Evolutionary conservation across 805 yeast species (phyloP).

Genomic region (Kodamaea fukazawae): DNA sequence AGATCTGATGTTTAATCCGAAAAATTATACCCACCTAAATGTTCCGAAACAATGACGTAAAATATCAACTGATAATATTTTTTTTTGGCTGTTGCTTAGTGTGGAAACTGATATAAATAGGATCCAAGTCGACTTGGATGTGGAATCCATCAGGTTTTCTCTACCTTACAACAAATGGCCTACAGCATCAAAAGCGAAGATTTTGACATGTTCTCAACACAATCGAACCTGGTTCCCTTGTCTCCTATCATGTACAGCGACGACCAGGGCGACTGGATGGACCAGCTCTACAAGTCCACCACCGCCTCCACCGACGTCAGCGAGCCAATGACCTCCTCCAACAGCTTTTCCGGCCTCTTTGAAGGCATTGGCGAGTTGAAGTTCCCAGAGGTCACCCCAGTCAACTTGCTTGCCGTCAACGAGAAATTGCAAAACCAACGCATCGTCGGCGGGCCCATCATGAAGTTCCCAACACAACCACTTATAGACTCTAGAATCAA

Average conservation of each 20-base stretch:
- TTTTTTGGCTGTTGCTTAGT: neutral
- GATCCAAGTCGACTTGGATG: too few species aligned
- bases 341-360: slow-evolving; percentile 7
- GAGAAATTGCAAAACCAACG: neutral
- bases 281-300: slow-evolving; percentile 2
- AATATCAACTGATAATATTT: neutral
- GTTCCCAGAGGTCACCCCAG: neutral
- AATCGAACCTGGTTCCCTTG: slow-evolving; percentile 7
- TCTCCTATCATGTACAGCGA: slow-evolving; percentile 4
- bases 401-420: slow-evolving; percentile 5
- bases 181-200: slow-evolving; percentile 4
- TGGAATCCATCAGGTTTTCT: too few species aligned
- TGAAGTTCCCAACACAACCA: neutral
- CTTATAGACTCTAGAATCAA: too few species aligned
- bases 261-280: slow-evolving; percentile 4
- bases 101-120: neutral
- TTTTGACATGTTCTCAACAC: slow-evolving; percentile 4
- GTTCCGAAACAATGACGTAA: neutral
- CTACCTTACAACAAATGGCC: too few species aligned
- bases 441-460: too few species aligned
- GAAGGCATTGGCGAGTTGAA: slow-evolving; percentile 7
- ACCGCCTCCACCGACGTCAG: slow-evolving; percentile 2
- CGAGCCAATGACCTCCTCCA: slow-evolving; percentile 5
- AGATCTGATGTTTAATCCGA: too few species aligned
- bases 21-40: too few species aligned